Percentiles rank a stretch among this genome's conserved stretches.
Evolutionary conservation across 352 stramenopile genomes (phyloP).

Genomic region (Phytopythium litorale): DNA sequence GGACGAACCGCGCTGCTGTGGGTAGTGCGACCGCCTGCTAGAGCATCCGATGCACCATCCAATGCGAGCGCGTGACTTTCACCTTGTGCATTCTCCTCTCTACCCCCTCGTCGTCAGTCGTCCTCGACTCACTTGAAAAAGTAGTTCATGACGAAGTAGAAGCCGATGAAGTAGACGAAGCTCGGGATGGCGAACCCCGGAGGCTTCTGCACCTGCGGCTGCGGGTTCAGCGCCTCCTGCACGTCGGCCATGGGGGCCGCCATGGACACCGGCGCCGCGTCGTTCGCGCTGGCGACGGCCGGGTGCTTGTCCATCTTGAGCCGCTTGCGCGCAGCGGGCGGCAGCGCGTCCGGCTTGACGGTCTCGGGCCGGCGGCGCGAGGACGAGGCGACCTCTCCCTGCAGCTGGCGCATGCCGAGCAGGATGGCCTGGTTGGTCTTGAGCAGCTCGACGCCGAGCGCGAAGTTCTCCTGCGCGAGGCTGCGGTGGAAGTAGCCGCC

Average conservation of each 20-base stretch:
- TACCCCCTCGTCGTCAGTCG: neutral
- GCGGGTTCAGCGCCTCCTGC: slow-evolving; percentile 35
- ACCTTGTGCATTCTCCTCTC: neutral
- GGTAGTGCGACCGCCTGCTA: neutral
- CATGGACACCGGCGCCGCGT: neutral
- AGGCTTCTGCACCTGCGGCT: slow-evolving; percentile 46
- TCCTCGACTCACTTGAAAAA: slow-evolving; percentile 32
- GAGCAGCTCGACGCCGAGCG: slow-evolving; percentile 66
- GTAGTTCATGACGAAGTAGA: slow-evolving; percentile 73
- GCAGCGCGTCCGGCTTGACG: slow-evolving; percentile 48
- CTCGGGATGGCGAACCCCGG: slow-evolving; percentile 45
- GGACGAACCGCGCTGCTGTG: neutral
- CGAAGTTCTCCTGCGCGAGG: slow-evolving; percentile 68
- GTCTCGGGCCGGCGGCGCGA: slow-evolving; percentile 39
- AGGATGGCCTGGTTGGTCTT: slow-evolving; percentile 83
- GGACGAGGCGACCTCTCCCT: slow-evolving; percentile 68
- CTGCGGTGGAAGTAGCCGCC: slow-evolving; percentile 88
- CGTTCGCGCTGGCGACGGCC: slow-evolving; percentile 5
- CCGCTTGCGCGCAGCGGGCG: slow-evolving; percentile 49
- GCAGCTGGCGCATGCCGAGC: slow-evolving; percentile 71
- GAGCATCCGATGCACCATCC: neutral
- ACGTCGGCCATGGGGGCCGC: slow-evolving; percentile 32
- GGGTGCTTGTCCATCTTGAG: slow-evolving; percentile 67
- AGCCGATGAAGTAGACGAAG: slow-evolving; percentile 65
- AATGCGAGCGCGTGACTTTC: neutral